Percentiles rank a stretch among this genome's conserved stretches.
Conservation (phyloP, 2,329 filamentous ascomycete genomes). For the Harringtonia aguacate region DNA sequence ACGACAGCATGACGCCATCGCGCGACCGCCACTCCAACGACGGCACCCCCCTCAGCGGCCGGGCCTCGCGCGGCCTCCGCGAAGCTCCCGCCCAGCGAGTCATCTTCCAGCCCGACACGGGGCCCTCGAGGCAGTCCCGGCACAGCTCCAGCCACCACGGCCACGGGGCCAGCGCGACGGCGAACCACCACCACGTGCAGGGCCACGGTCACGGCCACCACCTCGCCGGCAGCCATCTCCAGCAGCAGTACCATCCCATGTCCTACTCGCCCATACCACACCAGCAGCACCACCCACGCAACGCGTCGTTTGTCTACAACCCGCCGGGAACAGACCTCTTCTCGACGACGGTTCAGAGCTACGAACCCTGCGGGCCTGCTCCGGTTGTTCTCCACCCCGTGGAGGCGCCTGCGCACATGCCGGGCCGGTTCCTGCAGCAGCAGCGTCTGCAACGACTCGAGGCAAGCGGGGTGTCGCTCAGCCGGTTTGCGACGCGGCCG, state of each 20-base stretch:
- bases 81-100: conserved; percentile 79
- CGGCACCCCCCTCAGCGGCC: conserved; percentile 35
- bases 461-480: conserved; percentile 30
- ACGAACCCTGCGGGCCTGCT: conserved; percentile 52
- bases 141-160: conserved; percentile 39
- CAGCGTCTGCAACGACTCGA: conserved; percentile 32
- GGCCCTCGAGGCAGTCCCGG: conserved; percentile 51
- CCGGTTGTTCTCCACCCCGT: conserved; percentile 62
- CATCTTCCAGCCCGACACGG: conserved; percentile 74
- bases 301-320: conserved; percentile 36
- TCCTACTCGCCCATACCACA: conserved; percentile 1
- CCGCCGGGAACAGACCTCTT: conserved; percentile 44
- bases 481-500: conserved; percentile 39
- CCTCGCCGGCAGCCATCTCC: conserved; percentile 14
- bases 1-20: conserved; percentile 47
- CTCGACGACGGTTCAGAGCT: conserved; percentile 53
- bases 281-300: conserved; percentile 21
- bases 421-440: conserved; percentile 53
- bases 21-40: conserved; percentile 42
- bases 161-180: conserved; percentile 15
- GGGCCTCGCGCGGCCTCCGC: conserved; percentile 55
- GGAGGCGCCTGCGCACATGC: conserved; percentile 63
- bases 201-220: conserved; percentile 9
- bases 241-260: conserved; percentile 15
- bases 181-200: conserved; percentile 12